phyloP scores from a whole-genome alignment of 352 stramenopile species.

The Pythium myriotylum region DNA sequence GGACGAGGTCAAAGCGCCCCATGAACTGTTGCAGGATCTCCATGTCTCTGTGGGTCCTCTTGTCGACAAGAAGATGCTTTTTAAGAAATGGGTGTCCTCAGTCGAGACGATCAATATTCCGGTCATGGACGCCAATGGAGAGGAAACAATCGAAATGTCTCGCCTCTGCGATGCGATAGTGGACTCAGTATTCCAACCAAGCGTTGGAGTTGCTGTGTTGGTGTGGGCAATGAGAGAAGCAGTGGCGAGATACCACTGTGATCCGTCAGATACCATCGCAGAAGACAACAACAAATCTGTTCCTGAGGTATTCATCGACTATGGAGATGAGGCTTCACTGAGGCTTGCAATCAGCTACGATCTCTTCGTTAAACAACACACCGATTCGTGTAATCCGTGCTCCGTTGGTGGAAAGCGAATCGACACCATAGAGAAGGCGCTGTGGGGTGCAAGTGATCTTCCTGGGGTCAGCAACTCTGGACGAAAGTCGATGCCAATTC shows the following conservation, averaged over 20 bases:
- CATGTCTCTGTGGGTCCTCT: conserved; percentile 34
- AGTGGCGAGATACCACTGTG: conserved; percentile 19
- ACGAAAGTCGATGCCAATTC: conserved; percentile 56
- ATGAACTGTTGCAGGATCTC: conserved; percentile 44
- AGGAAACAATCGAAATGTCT: background rate
- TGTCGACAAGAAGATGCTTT: conserved; percentile 51
- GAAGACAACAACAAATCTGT: conserved; percentile 17
- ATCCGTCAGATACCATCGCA: background rate
- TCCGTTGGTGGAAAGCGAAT: conserved; percentile 34
- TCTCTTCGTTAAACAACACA: conserved; percentile 19
- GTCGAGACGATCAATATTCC: conserved; percentile 45
- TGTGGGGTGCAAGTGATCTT: conserved; percentile 63
- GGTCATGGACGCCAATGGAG: background rate
- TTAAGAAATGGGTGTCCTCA: conserved; percentile 63
- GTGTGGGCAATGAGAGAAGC: conserved; percentile 59
- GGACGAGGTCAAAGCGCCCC: conserved; percentile 24
- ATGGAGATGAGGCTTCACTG: conserved; percentile 43
- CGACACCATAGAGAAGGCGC: conserved; percentile 52
- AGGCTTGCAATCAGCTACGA: conserved; percentile 39
- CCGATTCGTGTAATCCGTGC: conserved; percentile 27
- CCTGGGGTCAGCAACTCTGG: conserved; percentile 71
- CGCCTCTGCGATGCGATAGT: conserved; percentile 43
- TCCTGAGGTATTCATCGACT: conserved; percentile 49
- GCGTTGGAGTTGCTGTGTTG: conserved; percentile 50
- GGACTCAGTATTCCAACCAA: conserved; percentile 42